Evolutionary conservation across 495 filamentous ascomycete species (phyloP).

Genomic region (Astrocystis sublimbata): DNA sequence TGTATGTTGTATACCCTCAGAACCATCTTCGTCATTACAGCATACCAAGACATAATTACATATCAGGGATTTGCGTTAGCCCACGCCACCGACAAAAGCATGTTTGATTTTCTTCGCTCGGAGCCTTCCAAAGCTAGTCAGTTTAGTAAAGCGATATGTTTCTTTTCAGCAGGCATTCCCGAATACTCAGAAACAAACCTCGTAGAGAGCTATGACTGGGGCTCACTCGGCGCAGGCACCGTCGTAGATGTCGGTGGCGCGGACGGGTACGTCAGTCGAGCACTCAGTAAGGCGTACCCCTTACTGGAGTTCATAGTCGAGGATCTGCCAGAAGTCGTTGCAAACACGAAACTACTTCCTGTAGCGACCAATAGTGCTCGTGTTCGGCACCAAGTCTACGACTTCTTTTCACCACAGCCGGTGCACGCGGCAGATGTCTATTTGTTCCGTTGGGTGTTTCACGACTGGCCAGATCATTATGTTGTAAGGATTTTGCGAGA

Average conservation of each 20-base stretch:
- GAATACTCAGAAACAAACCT: conserved; percentile 11
- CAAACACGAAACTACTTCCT: conserved; percentile 25
- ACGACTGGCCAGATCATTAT: conserved; percentile 47
- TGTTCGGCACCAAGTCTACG: conserved; percentile 39
- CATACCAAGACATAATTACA: too few relatives aligned
- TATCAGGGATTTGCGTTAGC: conserved; percentile 33
- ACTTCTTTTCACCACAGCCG: conserved; percentile 50
- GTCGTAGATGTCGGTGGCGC: conserved; percentile 37
- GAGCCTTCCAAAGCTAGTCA: conserved; percentile 4
- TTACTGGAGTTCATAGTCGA: conserved; percentile 20
- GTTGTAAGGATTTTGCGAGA: conserved; percentile 39
- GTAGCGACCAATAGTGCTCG: neutral
- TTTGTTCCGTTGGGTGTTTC: conserved; percentile 51
- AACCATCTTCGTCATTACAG: neutral
- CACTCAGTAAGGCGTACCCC: neutral
- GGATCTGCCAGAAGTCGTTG: conserved; percentile 31
- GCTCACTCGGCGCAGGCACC: conserved; percentile 14
- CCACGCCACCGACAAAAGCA: conserved; percentile 18
- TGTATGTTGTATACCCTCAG: neutral
- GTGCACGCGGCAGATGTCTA: conserved; percentile 49
- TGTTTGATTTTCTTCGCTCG: conserved; percentile 4
- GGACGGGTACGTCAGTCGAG: conserved; percentile 11
- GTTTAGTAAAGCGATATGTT: conserved; percentile 18
- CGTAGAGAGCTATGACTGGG: conserved; percentile 18
- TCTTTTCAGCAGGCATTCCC: neutral